These are phyloP conservation scores for Neurospora cerealis DNA, from an alignment of 495 filamentous ascomycete species.

Conservation along the genomic window DNA sequence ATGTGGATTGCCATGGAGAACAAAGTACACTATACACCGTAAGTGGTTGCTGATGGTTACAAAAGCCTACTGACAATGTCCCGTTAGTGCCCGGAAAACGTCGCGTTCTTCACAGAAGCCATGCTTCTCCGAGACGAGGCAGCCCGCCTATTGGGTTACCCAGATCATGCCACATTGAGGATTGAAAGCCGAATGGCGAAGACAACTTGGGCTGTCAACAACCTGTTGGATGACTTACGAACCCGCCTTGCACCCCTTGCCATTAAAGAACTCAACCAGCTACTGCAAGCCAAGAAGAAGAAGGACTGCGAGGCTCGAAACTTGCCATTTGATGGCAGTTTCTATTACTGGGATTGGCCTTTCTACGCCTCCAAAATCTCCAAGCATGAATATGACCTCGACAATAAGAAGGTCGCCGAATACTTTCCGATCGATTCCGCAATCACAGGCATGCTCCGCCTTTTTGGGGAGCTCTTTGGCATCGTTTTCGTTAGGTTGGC, in stretches of 20 bases:
- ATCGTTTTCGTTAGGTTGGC: constrained; percentile 79
- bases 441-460: constrained; percentile 81
- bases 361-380: constrained; percentile 88
- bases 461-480: constrained; percentile 91
- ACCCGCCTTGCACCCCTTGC: constrained; percentile 66
- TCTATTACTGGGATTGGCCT: constrained; percentile 81
- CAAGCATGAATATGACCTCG: constrained; percentile 80
- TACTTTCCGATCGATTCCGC: constrained; percentile 86
- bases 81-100: constrained; percentile 67
- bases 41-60: not conserved
- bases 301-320: constrained; percentile 52
- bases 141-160: constrained; percentile 82
- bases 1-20: constrained; percentile 51
- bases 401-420: constrained; percentile 82
- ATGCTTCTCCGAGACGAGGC: constrained; percentile 86
- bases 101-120: constrained; percentile 75
- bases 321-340: constrained; percentile 55
- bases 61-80: not conserved
- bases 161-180: constrained; percentile 80
- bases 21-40: constrained; percentile 28
- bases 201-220: constrained; percentile 71
- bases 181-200: constrained; percentile 99
- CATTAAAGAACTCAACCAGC: constrained; percentile 58
- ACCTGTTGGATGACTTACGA: constrained; percentile 76
- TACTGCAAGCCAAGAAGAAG: constrained; percentile 77